Conservation (phyloP, 345 rosid species). For the Litchi chinensis region DNA sequence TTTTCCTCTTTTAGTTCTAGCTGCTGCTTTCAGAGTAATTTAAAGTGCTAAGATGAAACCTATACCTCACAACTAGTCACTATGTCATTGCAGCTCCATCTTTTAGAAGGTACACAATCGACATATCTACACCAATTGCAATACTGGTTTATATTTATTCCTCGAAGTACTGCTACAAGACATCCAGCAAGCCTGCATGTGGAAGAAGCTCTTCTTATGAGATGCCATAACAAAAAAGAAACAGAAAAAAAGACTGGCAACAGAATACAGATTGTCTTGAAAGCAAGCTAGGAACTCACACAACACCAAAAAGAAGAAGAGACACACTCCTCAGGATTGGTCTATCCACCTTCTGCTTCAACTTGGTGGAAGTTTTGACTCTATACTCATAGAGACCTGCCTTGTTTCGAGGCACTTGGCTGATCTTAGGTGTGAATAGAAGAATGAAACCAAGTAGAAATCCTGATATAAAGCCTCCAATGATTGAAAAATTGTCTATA, state of each 20-base stretch:
- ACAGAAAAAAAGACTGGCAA: conserved; percentile 1
- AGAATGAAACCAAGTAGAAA: conserved; percentile 71
- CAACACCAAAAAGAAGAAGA: conserved; percentile 49
- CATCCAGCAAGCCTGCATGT: conserved; percentile 53
- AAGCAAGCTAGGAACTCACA: conserved; percentile 51
- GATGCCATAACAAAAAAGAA: not conserved
- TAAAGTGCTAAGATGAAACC: conserved; percentile 11
- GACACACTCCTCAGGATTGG: conserved; percentile 63
- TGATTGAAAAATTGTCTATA: conserved; percentile 66
- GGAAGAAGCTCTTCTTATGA: conserved; percentile 15
- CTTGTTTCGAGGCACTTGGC: conserved; percentile 47
- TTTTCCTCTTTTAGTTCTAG: conserved; percentile 2
- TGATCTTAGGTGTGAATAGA: conserved; percentile 58
- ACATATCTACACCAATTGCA: conserved; percentile 74
- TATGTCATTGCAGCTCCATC: conserved; percentile 77
- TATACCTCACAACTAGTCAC: conserved; percentile 70
- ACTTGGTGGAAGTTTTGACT: conserved; percentile 43
- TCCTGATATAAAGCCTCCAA: conserved; percentile 81
- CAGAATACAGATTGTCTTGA: not conserved
- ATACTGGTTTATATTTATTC: conserved; percentile 56
- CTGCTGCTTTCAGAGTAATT: not conserved
- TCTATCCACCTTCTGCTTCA: conserved; percentile 67
- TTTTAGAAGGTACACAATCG: conserved; percentile 64
- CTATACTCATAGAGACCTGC: conserved; percentile 48
- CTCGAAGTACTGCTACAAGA: conserved; percentile 46